Conservation (phyloP, 768 basidiomycete genomes). For the Tylopilus vinaceipallidus region DNA sequence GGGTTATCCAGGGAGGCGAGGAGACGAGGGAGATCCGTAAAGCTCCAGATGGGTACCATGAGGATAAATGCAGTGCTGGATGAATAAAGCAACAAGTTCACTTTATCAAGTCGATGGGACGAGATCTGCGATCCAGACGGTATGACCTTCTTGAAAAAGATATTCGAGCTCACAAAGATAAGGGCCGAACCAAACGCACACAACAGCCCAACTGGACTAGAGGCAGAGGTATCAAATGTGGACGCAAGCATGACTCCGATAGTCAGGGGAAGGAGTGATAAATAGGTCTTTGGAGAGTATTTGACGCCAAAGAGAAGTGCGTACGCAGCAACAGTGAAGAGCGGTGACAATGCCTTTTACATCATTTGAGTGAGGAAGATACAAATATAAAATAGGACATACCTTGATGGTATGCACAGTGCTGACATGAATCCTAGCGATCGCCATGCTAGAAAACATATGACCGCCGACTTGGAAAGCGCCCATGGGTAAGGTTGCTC, state of each 20-base stretch:
- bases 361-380: slow-evolving; percentile 1
- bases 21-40: slow-evolving; percentile 77
- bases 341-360: slow-evolving; percentile 84
- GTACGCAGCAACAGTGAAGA: slow-evolving; percentile 97
- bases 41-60: slow-evolving; percentile 96
- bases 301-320: slow-evolving; percentile 90
- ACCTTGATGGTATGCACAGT: slow-evolving; percentile 99
- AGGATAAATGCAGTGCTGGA: slow-evolving; percentile 90
- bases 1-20: slow-evolving; percentile 44
- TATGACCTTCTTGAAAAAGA: slow-evolving; percentile 99
- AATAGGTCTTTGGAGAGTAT: slow-evolving; percentile 88
- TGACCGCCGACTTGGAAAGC: slow-evolving; percentile 97
- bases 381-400: slow-evolving; percentile 14
- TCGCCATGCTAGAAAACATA: slow-evolving; percentile 97
- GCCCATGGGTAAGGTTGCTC: slow-evolving; percentile 90
- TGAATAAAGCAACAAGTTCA: slow-evolving; percentile 94
- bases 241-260: slow-evolving; percentile 97
- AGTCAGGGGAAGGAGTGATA: slow-evolving; percentile 92
- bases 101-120: slow-evolving; percentile 88
- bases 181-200: slow-evolving; percentile 97
- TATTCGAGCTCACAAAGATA: slow-evolving; percentile 96
- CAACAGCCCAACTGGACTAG: slow-evolving; percentile 81
- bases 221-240: slow-evolving; percentile 88
- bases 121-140: slow-evolving; percentile 54
- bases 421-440: slow-evolving; percentile 92